phyloP scores from a whole-genome alignment of 768 basidiomycete genomes.

The Neoboletus subvelutipes region DNA sequence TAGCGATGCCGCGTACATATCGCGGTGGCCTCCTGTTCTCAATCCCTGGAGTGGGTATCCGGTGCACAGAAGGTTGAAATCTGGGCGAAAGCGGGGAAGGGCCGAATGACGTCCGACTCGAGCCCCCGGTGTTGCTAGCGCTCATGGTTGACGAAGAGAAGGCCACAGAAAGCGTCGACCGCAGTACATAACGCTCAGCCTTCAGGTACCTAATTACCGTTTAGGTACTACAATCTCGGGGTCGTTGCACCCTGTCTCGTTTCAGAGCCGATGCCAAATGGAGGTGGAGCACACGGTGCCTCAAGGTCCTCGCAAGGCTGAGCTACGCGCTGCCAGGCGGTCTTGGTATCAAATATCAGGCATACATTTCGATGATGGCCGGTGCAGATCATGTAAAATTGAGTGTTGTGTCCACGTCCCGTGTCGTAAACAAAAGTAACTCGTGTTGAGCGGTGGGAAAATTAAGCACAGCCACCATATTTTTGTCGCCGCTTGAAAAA shows the following conservation, averaged over 20 bases:
- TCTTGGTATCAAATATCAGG: not conserved
- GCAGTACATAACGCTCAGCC: not conserved
- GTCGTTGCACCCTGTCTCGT: not conserved
- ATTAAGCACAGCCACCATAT: slow-evolving; percentile 25
- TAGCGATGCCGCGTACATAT: slow-evolving; percentile 38
- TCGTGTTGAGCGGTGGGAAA: slow-evolving; percentile 19
- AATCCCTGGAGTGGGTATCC: slow-evolving; percentile 47
- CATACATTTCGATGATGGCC: too few relatives aligned
- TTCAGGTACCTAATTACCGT: not conserved
- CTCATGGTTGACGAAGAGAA: slow-evolving; percentile 6
- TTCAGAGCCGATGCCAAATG: not conserved
- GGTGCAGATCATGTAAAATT: not conserved
- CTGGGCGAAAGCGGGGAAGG: slow-evolving; percentile 29
- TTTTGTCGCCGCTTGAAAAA: slow-evolving; percentile 37
- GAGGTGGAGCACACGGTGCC: slow-evolving; percentile 3
- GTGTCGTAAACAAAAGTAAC: slow-evolving; percentile 12
- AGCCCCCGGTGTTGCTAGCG: not conserved
- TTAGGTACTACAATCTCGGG: not conserved
- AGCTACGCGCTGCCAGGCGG: not conserved
- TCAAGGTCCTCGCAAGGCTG: slow-evolving; percentile 6
- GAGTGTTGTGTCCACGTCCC: not conserved
- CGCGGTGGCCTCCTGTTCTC: slow-evolving; percentile 36
- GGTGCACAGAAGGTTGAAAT: slow-evolving; percentile 46
- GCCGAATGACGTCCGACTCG: not conserved
- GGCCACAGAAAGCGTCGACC: not conserved